Conservation (phyloP, 2,329 filamentous ascomycete species). For the Colletotrichum sp. region DNA sequence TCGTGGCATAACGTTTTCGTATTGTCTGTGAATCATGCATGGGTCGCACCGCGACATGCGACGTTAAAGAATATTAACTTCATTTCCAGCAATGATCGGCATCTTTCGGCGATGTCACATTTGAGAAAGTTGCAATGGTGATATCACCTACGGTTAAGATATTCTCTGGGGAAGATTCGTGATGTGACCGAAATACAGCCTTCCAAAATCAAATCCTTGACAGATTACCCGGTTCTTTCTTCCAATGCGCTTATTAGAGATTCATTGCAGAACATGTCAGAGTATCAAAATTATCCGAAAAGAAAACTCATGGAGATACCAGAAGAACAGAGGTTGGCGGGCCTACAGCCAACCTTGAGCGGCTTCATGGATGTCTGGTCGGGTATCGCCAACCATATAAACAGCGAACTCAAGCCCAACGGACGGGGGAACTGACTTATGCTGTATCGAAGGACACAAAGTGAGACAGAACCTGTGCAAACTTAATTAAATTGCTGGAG, state of each 20-base stretch:
- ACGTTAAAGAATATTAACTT: background rate
- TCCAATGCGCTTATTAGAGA: background rate
- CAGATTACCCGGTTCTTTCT: accelerated
- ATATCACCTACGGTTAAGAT: too few relatives aligned
- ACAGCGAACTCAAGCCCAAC: background rate
- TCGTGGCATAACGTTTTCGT: accelerated
- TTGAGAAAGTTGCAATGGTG: background rate
- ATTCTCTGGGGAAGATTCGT: too few relatives aligned
- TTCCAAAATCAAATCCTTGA: too few relatives aligned
- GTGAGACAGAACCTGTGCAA: background rate
- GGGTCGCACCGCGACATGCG: background rate
- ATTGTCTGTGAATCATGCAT: accelerated
- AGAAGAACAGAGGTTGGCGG: background rate
- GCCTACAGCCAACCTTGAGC: accelerated
- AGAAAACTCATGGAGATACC: accelerated
- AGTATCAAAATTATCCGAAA: accelerated
- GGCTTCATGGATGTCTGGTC: background rate
- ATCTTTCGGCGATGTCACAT: background rate
- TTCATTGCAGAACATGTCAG: accelerated
- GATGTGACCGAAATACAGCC: too few relatives aligned
- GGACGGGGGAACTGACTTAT: background rate
- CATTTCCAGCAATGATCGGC: too few relatives aligned
- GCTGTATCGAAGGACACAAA: background rate
- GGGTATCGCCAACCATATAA: background rate
- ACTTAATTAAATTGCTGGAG: background rate